phyloP scores from a whole-genome alignment of 176 grass and related monocot species.

The Pontederia paniculata region DNA sequence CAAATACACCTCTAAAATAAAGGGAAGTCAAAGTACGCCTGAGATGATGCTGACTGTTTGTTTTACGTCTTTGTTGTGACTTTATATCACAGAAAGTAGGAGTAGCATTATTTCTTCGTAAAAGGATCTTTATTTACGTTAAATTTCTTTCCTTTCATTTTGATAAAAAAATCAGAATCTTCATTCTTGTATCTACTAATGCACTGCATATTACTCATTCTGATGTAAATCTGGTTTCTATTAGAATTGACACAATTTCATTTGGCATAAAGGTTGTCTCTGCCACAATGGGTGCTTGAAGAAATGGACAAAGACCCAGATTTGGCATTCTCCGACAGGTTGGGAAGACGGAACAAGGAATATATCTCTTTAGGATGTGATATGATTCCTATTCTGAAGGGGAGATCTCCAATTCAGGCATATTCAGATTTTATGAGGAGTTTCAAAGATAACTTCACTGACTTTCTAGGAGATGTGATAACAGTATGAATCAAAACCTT shows the following conservation, averaged over 20 bases:
- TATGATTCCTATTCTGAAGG: constrained; percentile 47
- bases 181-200: no score
- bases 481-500: constrained; percentile 39
- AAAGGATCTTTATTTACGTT: no score
- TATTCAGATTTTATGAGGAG: constrained; percentile 88
- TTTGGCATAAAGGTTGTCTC: constrained; percentile 38
- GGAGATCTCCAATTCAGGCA: constrained; percentile 63
- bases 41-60: no score
- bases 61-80: no score
- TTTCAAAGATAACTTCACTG: constrained; percentile 48
- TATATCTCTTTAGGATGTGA: constrained; percentile 76
- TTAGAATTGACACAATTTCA: background rate
- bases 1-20: no score
- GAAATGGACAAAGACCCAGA: constrained; percentile 63
- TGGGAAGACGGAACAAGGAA: constrained; percentile 55
- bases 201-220: background rate
- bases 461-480: constrained; percentile 50
- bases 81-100: no score
- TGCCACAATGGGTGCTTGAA: constrained; percentile 61
- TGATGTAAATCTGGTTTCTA: background rate
- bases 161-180: no score
- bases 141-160: no score
- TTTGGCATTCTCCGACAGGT: constrained; percentile 57
- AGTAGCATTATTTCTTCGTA: no score
- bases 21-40: no score